Percentiles rank a stretch among this genome's conserved stretches.
Conservation (phyloP, 768 basidiomycete species). For the Krasilnikovozyma curviuscula region DNA sequence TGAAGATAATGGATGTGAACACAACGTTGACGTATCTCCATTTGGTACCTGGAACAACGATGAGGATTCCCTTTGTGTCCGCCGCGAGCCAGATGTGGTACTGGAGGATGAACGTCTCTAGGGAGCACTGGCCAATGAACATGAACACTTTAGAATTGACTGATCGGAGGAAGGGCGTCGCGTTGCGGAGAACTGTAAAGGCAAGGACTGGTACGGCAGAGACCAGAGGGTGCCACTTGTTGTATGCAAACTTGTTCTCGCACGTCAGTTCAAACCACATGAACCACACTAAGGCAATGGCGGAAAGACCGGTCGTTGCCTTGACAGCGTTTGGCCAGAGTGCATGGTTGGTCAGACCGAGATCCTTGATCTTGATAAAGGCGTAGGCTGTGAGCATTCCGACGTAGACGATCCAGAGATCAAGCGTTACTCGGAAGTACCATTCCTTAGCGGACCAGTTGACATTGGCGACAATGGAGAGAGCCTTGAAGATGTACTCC, state of each 20-base stretch:
- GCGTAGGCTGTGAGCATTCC: conserved; percentile 64
- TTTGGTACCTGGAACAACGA: conserved; percentile 52
- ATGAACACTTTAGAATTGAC: conserved; percentile 48
- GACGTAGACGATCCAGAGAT: conserved; percentile 70
- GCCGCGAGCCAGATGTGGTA: conserved; percentile 68
- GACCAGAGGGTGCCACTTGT: conserved; percentile 62
- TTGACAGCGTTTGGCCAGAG: conserved; percentile 43
- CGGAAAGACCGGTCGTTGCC: conserved; percentile 34
- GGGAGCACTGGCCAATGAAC: conserved; percentile 66
- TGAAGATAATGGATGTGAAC: conserved; percentile 53
- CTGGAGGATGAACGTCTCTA: conserved; percentile 82
- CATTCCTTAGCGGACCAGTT: conserved; percentile 73
- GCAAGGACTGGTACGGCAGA: conserved; percentile 62
- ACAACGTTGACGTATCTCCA: conserved; percentile 64
- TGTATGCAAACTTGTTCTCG: conserved; percentile 67
- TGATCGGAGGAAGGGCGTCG: conserved; percentile 49
- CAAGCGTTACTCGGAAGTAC: conserved; percentile 71
- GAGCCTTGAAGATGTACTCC: conserved; percentile 41
- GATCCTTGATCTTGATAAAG: conserved; percentile 55
- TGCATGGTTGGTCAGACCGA: conserved; percentile 46
- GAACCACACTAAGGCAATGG: conserved; percentile 48
- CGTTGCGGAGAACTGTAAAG: conserved; percentile 58
- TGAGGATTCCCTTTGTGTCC: conserved; percentile 56
- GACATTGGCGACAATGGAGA: conserved; percentile 49
- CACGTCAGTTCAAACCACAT: conserved; percentile 60